Evolutionary conservation across 2,329 filamentous ascomycete species (phyloP), one percentile per base, ranked within the genome.

Genomic region (Fusarium oligoseptatum): DNA sequence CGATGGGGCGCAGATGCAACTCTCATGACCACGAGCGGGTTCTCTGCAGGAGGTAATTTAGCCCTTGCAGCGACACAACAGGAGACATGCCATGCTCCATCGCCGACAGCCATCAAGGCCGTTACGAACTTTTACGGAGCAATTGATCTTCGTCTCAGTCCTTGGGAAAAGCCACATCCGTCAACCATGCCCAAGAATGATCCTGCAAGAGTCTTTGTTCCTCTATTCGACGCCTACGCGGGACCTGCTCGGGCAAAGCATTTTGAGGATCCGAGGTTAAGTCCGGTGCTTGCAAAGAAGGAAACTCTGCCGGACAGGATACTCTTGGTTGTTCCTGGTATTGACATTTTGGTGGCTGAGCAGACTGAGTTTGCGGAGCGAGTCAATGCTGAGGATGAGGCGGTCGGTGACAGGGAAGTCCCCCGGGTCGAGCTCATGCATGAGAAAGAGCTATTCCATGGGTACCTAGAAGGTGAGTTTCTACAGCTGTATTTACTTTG

Each of bases 211-310:
- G 82, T 84, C 17, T 66, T 88, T 58, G 62, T 82, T 27, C 84
- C 84, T 1, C 74, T 88, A 10, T 86, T 84, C 50, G 84, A 88
- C 72, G 77, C 84, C 0, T 88, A 88, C 67, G 81, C 83, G 1
- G 82, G 75, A 4, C 78, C 78, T 2, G 77, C 70, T 12, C 75
- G 81, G 7, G 69, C 60, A 10, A 68, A 76, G 20, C 76, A 83
- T 32, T 60, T 76, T 15, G 61, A 79, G 3, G 80, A 84, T 41
- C 77, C 82, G 32, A 77, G 84, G 17, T 71, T 87, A 63, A 83
- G 81, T 66, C 81, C 84, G 0, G 80, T 80, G 1, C 60, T 87
- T 15, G 82, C 82, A 24, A 72, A 77, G 11, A 72, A 77, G 32
- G 79, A 82, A 39, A 79, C 73, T 0, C 72, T 87, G 17, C 85